Base-by-base conservation (phyloP, 176 grass and related monocot species). In the Phragmites australis region DNA sequence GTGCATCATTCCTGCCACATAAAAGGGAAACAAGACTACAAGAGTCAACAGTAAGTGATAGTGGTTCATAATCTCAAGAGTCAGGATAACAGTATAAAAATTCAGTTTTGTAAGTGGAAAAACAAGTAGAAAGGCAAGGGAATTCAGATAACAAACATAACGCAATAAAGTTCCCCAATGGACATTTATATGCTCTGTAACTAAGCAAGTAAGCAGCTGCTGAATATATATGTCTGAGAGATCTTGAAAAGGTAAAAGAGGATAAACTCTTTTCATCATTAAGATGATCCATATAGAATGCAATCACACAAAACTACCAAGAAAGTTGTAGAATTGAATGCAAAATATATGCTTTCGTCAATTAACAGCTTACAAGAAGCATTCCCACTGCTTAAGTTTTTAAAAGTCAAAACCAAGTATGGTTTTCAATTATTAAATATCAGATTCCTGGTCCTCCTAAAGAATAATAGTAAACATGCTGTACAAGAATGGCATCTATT, bases 1-100 rank as follows among this genome's bases (percentile, higher is more conserved):
- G 45, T 40, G 53, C 51, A 81, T 78, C 76, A 65, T n/a, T 60
- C 82, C 88, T 93, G 82, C 22, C 71, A 69, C 29, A 84, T 7
- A 70, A 69, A 70, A 83, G 51, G 21, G 29, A 34, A 61, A 79
- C 12, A 7, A 31, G 74, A 78, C 25, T 81, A 79, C 12, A 7
- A 31, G 74, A 78, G 31, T 81, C 62, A 87, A 42, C 32, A 66
- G 54, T 48, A 74, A 81, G 31, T 76, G 25, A 65, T 60, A 79
- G 23, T 21, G 23, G 26, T 78, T 63, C 47, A 45, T 44, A 70
- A 25, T 67, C 18, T 70, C 17, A 15, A 53, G 34, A 87, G 26
- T 40, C 53, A 84, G 51, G 57, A 62, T 6, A 64, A 75, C 56
- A 59, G 0, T 51, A 51, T 14, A 68, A 68, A 42, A 44, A 37